Percentiles rank a stretch among this genome's conserved stretches.
phyloP scores from a whole-genome alignment of 2,329 filamentous ascomycete genomes.

The Parastagonospora avenae region DNA sequence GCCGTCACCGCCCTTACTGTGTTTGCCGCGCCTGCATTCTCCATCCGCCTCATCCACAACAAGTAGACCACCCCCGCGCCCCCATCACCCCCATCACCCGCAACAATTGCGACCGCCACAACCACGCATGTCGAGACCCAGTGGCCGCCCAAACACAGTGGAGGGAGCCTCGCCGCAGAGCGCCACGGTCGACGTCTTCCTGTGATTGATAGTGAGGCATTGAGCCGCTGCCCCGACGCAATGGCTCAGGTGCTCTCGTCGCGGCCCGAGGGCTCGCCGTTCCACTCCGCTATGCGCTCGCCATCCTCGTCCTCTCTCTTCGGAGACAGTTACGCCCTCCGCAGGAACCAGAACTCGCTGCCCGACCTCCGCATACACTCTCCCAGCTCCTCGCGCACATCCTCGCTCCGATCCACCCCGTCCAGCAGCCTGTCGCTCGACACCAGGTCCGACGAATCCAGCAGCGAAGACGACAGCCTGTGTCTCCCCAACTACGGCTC shows the following conservation, averaged over 20 bases:
- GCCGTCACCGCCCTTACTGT: constrained; percentile 1
- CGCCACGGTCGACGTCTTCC: constrained; percentile 14
- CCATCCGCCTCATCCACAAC: constrained; percentile 16
- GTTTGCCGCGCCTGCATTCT: constrained; percentile 13
- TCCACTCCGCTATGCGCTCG: constrained; percentile 45
- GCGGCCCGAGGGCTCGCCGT: constrained; percentile 37
- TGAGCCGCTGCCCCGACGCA: constrained; percentile 26
- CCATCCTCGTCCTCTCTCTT: constrained; percentile 53
- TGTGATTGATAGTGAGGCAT: constrained; percentile 28
- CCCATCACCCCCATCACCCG: constrained; percentile 11
- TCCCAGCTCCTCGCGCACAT: constrained; percentile 47
- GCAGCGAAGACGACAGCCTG: constrained; percentile 50
- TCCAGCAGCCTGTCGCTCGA: constrained; percentile 67
- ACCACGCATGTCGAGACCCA: constrained; percentile 41
- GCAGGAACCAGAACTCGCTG: constrained; percentile 42
- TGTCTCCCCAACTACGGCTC: constrained; percentile 52
- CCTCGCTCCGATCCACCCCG: constrained; percentile 67
- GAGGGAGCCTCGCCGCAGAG: constrained; percentile 35
- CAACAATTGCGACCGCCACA: constrained; percentile 13
- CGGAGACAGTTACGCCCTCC: constrained; percentile 44
- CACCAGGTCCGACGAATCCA: constrained; percentile 57
- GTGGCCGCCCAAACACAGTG: constrained; percentile 16
- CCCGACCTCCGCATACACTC: constrained; percentile 45
- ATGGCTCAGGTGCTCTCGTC: constrained; percentile 49
- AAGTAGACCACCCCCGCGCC: constrained; percentile 6